Evolutionary conservation across 2,329 filamentous ascomycete genomes (phyloP).

Genomic region (Penicillium sp.): DNA sequence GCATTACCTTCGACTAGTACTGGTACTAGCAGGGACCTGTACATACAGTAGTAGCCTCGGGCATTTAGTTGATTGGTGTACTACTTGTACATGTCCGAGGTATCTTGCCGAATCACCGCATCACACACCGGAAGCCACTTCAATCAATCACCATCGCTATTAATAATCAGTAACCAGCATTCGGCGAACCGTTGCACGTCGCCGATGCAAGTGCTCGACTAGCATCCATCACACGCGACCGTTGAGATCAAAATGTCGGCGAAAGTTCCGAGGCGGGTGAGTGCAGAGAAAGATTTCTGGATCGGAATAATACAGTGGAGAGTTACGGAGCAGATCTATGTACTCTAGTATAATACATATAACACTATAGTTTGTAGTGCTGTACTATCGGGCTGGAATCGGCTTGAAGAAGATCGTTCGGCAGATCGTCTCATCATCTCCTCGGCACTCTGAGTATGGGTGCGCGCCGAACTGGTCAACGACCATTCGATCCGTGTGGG

Average conservation of each 20-base stretch:
- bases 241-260: conserved; percentile 1
- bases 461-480: not conserved
- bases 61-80: not conserved
- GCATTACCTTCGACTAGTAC: too few species aligned
- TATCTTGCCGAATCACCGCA: too few species aligned
- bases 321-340: not conserved
- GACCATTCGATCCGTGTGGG: not conserved
- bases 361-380: not conserved
- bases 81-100: not conserved
- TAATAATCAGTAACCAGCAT: not conserved
- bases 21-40: too few species aligned
- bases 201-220: not conserved
- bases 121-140: not conserved
- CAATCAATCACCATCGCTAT: not conserved
- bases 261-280: not conserved
- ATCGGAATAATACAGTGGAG: not conserved
- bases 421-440: conserved; percentile 1
- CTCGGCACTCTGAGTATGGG: not conserved
- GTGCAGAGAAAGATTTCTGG: not conserved
- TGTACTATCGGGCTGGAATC: not conserved
- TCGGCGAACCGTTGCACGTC: not conserved
- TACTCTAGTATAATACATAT: not conserved
- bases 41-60: too few species aligned
- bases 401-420: not conserved
- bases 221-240: conserved; percentile 2